Evolutionary conservation across 257 asterid genomes (phyloP).

Genomic region (Solanum neorickii): DNA sequence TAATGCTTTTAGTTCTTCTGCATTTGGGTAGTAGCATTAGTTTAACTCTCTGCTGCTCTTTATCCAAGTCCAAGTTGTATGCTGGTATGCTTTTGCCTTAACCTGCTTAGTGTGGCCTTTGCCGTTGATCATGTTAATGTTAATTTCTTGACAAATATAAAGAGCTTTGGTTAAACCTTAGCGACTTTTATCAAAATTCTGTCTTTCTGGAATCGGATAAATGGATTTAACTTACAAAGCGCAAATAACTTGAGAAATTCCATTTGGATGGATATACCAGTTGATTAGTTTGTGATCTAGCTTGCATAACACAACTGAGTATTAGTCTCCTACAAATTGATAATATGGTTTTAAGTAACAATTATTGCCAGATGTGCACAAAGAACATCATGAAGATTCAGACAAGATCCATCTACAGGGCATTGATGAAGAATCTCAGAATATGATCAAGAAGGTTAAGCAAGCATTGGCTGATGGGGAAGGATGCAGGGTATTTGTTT

Average conservation of each 20-base stretch:
- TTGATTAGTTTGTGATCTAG: not conserved
- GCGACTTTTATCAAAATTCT: not conserved
- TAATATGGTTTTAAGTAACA: not conserved
- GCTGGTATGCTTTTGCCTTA: not conserved
- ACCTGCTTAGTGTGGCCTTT: not conserved
- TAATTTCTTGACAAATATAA: not conserved
- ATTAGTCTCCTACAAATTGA: not conserved
- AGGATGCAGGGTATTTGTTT: slow-evolving; percentile 87
- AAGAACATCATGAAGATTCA: slow-evolving; percentile 55
- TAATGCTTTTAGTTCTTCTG: slow-evolving; percentile 19
- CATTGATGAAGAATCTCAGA: slow-evolving; percentile 79
- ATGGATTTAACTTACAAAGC: not conserved
- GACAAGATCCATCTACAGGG: slow-evolving; percentile 37
- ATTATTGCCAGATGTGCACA: slow-evolving; percentile 46
- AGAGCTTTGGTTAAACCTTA: not conserved
- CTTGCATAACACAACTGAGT: not conserved
- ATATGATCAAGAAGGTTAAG: slow-evolving; percentile 73
- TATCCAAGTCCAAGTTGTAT: not conserved
- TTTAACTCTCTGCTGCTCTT: not conserved
- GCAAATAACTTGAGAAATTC: not conserved
- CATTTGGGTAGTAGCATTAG: not conserved
- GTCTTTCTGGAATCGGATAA: not conserved
- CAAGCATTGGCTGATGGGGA: slow-evolving; percentile 73
- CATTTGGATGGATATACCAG: not conserved
- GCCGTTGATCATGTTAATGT: not conserved